phyloP scores from a whole-genome alignment of 176 grass and related monocot genomes.

The Rhynchospora tenuis region DNA sequence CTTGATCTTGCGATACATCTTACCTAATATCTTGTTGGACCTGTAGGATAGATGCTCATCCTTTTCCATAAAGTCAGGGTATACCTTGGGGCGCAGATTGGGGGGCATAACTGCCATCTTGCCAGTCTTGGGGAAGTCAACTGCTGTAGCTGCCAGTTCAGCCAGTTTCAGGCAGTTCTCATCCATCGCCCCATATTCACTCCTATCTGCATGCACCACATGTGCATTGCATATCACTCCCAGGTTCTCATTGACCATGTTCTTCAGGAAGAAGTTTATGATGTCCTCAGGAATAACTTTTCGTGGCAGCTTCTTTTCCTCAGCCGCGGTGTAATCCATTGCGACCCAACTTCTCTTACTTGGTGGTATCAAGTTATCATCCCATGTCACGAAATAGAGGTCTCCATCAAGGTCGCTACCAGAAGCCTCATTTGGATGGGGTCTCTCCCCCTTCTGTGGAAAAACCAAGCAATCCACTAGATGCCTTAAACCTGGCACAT shows the following conservation, averaged over 20 bases:
- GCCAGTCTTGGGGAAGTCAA: conserved; percentile 92
- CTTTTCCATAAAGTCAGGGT: conserved; percentile 92
- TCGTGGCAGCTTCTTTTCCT: conserved; percentile 30
- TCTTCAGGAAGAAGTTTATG: conserved; percentile 88
- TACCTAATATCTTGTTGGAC: conserved; percentile 67
- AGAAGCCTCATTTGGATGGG: conserved; percentile 82
- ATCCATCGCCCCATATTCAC: conserved; percentile 81
- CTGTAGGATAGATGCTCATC: conserved; percentile 66
- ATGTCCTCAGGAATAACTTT: conserved; percentile 43
- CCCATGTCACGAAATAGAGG: conserved; percentile 92
- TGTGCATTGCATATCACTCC: conserved; percentile 92
- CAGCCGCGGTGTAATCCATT: conserved; percentile 61
- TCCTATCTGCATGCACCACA: conserved; percentile 84
- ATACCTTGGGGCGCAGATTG: conserved; percentile 70
- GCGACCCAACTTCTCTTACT: conserved; percentile 64
- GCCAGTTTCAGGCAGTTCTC: conserved; percentile 77
- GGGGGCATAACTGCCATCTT: conserved; percentile 57
- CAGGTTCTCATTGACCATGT: conserved; percentile 89
- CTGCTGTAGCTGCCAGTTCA: conserved; percentile 76
- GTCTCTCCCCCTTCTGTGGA: conserved; percentile 74
- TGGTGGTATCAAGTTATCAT: conserved; percentile 73
- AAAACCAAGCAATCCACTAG: conserved; percentile 92
- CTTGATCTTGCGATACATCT: conserved; percentile 40
- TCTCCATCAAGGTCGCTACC: conserved; percentile 97
- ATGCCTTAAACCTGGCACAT: conserved; percentile 62